Evolutionary conservation across 306 rosid genomes (phyloP).

Genomic region (Comarum palustre): DNA sequence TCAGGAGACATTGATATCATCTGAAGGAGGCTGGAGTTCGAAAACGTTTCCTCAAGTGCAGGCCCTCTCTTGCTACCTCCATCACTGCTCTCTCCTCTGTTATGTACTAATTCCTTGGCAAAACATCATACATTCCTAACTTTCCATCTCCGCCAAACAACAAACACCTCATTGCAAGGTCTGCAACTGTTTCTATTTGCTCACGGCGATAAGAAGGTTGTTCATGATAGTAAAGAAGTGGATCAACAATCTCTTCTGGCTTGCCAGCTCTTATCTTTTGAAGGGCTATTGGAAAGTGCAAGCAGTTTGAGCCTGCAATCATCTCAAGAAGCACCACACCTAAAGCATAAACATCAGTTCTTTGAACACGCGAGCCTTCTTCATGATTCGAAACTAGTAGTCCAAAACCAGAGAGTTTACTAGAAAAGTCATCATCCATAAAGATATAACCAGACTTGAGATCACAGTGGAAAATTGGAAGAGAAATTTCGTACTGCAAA

Average conservation of each 20-base stretch:
- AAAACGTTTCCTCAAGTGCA: slow-evolving; percentile 78
- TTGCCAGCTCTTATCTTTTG: slow-evolving; percentile 67
- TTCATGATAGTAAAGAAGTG: slow-evolving; percentile 66
- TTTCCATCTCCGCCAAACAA: slow-evolving; percentile 78
- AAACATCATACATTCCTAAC: slow-evolving; percentile 73
- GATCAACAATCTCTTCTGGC: slow-evolving; percentile 80
- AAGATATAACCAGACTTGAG: slow-evolving; percentile 63
- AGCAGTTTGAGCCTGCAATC: slow-evolving; percentile 62
- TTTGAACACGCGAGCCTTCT: slow-evolving; percentile 31
- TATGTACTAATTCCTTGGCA: slow-evolving; percentile 54
- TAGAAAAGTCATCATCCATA: slow-evolving; percentile 55
- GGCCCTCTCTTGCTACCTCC: slow-evolving; percentile 52
- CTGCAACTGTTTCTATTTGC: slow-evolving; percentile 76
- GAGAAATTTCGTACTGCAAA: slow-evolving; percentile 63
- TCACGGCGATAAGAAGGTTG: slow-evolving; percentile 50
- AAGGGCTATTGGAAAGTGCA: slow-evolving; percentile 57
- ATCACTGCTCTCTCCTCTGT: slow-evolving; percentile 49
- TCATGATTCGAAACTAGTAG: slow-evolving; percentile 30
- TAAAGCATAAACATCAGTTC: slow-evolving; percentile 74
- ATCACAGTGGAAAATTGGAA: slow-evolving; percentile 77
- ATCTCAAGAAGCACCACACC: slow-evolving; percentile 77
- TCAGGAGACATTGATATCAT: slow-evolving; percentile 99
- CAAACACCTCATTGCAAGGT: slow-evolving; percentile 84
- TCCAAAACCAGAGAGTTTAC: slow-evolving; percentile 68
- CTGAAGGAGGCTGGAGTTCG: slow-evolving; percentile 94